Base-by-base conservation (phyloP, 2,329 filamentous ascomycete species). In the Exophiala alcalophila region DNA sequence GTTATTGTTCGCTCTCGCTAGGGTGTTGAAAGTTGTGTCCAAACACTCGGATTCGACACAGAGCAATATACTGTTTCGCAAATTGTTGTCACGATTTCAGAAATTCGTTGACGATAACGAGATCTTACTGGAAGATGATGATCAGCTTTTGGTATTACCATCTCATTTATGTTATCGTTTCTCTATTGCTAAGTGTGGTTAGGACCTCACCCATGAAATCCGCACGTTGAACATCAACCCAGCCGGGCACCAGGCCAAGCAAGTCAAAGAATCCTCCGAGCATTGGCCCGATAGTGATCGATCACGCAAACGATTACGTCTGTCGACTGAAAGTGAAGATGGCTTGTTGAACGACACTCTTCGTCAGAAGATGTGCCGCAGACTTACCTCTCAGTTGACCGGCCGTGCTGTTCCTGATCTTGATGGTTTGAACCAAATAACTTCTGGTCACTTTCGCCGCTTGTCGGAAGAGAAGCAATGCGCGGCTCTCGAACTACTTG, bases 401-500 rank as follows among this genome's bases (percentile, higher is more conserved):
- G 59, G 55, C 23, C 59, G 65, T 29, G 57, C 58, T 24, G 53
- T 55, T 3, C 51, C 53, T 18, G 63, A 61, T 27, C 40, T 74
- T 24, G 58, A 63, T 43, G 64, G 63, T 11, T 49, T 75, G n/a
- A 55, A 70, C 61, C 40, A 61, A 37, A 56, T 68, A 10, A 63
- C 76, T 24, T 69, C 43, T 44, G 57, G 45, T 58, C 58, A 15
- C 80, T 80, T 56, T 55, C 67, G 9, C 57, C 61, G 10, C 7
- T 61, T 79, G 4, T 54, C 68, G 11, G 74, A 80, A 45, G 46
- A 63, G 5, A 65, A 72, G 16, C 74, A 77, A 56, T 78, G 73
- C 52, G 67, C 69, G 23, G 63, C 72, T 6, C 64, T 85, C 27
- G 66, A 77, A 25, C 59, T 73, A 8, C 58, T 88, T 10, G 77